These are phyloP conservation scores for Leucogyrophana mollusca DNA, from an alignment of 768 basidiomycete species.

Conservation along the genomic window DNA sequence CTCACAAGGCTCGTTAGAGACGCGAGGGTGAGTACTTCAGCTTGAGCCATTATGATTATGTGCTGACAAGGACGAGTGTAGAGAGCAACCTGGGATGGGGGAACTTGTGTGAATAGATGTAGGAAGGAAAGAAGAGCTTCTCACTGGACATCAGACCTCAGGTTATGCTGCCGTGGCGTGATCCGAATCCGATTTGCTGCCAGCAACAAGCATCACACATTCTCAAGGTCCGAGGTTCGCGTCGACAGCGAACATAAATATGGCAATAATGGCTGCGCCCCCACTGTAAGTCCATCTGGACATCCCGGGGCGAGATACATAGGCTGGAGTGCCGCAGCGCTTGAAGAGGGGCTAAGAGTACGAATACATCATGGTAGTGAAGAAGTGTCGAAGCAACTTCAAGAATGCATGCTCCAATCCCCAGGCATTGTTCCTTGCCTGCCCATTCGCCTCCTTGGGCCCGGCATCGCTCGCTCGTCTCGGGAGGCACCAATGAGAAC, in stretches of 20 bases:
- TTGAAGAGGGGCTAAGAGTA: too few relatives aligned
- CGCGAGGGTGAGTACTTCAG: not conserved
- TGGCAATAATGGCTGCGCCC: too few relatives aligned
- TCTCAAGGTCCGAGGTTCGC: too few relatives aligned
- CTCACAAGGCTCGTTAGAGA: slow-evolving; percentile 27
- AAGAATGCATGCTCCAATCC: slow-evolving; percentile 60
- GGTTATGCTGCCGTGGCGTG: not conserved
- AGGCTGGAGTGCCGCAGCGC: too few relatives aligned
- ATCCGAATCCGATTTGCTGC: not conserved
- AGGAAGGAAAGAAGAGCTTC: too few relatives aligned
- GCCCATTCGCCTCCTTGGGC: slow-evolving; percentile 50
- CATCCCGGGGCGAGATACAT: too few relatives aligned
- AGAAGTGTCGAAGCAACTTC: too few relatives aligned
- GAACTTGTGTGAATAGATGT: not conserved
- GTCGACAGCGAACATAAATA: too few relatives aligned
- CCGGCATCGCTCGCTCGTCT: slow-evolving; percentile 46
- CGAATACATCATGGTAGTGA: too few relatives aligned
- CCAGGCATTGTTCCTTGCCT: slow-evolving; percentile 42
- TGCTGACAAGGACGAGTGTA: not conserved
- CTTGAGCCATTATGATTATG: not conserved
- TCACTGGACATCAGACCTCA: too few relatives aligned
- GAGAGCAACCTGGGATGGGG: not conserved
- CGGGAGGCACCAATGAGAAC: slow-evolving; percentile 55
- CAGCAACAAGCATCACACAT: too few relatives aligned
- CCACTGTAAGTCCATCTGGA: too few relatives aligned